Conservation (phyloP, 441 rosid genomes). For the Breynia disticha region DNA sequence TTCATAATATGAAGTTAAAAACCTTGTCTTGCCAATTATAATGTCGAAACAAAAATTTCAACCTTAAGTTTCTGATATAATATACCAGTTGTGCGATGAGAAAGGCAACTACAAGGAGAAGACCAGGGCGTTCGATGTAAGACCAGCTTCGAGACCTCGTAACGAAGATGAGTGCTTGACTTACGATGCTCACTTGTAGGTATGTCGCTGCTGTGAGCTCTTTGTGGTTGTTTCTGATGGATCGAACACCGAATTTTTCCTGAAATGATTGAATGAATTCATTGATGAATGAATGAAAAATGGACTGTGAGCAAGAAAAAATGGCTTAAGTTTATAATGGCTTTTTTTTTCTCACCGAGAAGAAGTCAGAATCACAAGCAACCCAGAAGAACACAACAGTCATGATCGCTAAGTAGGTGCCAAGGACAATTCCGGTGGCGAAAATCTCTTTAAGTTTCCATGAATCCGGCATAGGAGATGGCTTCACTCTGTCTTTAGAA, state of each 20-base stretch:
- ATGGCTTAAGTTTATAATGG: background rate
- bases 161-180: slow-evolving; percentile 90
- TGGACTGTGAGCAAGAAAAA: background rate
- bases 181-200: slow-evolving; percentile 91
- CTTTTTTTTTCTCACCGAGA: slow-evolving; percentile 42
- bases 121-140: slow-evolving; percentile 68
- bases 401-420: slow-evolving; percentile 67
- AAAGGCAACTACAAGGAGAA: slow-evolving; percentile 53
- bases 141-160: slow-evolving; percentile 95
- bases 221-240: slow-evolving; percentile 29
- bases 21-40: background rate
- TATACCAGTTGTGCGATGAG: slow-evolving; percentile 69
- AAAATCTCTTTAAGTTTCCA: slow-evolving; percentile 92
- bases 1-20: background rate
- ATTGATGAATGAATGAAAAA: background rate
- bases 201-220: slow-evolving; percentile 78
- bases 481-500: slow-evolving; percentile 83
- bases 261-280: slow-evolving; percentile 12
- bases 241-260: slow-evolving; percentile 49
- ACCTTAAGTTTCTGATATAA: background rate
- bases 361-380: slow-evolving; percentile 47
- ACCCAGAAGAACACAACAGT: slow-evolving; percentile 75
- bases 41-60: background rate
- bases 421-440: slow-evolving; percentile 76
- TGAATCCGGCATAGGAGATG: slow-evolving; percentile 84